A percentile compares a stretch with the other conserved stretches of the same genome.
These are phyloP conservation scores for Talaromyces sp. DNA, from an alignment of 2,329 filamentous ascomycete genomes.

Conservation along the genomic window DNA sequence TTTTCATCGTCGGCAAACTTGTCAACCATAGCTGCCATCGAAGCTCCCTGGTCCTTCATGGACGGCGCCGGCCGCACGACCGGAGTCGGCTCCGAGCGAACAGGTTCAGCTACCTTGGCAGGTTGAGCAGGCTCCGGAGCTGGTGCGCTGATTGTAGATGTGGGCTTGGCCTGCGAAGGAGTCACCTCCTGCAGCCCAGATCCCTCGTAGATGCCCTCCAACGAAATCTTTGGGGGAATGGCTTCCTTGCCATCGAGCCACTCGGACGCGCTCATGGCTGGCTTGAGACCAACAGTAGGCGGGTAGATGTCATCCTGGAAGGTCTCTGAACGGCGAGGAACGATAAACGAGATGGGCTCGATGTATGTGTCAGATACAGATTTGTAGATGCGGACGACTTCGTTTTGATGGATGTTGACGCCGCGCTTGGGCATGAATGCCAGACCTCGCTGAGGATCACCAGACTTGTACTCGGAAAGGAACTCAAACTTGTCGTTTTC, in stretches of 20 bases:
- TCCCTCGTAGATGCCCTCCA: conserved; percentile 88
- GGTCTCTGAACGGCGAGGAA: conserved; percentile 84
- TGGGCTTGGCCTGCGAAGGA: conserved; percentile 36
- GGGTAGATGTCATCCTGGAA: conserved; percentile 98
- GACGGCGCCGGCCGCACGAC: conserved; percentile 55
- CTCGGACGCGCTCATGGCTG: conserved; percentile 72
- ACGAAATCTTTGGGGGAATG: conserved; percentile 83
- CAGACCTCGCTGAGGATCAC: conserved; percentile 87
- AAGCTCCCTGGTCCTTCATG: conserved; percentile 79
- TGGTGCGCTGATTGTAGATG: conserved; percentile 31
- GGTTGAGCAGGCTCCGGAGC: conserved; percentile 42
- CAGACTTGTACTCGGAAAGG: conserved; percentile 94
- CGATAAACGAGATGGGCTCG: conserved; percentile 95
- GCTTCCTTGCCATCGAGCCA: conserved; percentile 84
- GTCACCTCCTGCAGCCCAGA: conserved; percentile 70
- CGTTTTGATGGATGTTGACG: conserved; percentile 94
- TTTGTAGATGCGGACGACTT: conserved; percentile 93
- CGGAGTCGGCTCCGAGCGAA: conserved; percentile 24
- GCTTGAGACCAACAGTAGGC: conserved; percentile 71
- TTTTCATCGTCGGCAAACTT: conserved; percentile 74
- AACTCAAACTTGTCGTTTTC: conserved; percentile 99
- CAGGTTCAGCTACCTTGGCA: conserved; percentile 17
- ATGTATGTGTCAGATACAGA: conserved; percentile 92
- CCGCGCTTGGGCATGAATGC: conserved; percentile 93
- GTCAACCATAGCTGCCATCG: conserved; percentile 76